A percentile compares a stretch with the other conserved stretches of the same genome.
Conservation (phyloP, 2,329 filamentous ascomycete genomes). For the Phyllosticta paracitricarpa region DNA sequence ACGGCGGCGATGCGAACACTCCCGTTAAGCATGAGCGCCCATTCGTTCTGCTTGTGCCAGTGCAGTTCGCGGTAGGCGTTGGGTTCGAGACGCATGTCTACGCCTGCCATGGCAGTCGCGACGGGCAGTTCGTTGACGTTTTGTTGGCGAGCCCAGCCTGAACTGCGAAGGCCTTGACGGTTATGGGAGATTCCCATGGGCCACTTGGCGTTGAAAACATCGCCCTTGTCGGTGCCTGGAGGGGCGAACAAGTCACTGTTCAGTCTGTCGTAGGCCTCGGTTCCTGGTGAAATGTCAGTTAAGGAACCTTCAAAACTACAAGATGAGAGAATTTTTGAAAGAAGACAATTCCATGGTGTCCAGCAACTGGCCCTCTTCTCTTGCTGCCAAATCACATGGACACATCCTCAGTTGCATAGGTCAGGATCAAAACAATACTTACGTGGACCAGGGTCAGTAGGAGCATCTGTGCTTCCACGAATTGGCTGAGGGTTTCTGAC, state of each 20-base stretch:
- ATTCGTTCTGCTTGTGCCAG: conserved; percentile 48
- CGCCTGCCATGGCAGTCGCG: conserved; percentile 33
- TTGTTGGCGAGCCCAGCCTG: conserved; percentile 34
- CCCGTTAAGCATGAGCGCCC: conserved; percentile 46
- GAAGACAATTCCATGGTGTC: too few relatives aligned
- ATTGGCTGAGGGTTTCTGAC: conserved; percentile 34
- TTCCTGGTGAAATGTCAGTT: conserved; percentile 14
- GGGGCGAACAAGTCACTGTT: conserved; percentile 32
- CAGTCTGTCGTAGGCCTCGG: conserved; percentile 26
- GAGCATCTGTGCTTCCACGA: conserved; percentile 24
- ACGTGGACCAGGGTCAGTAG: conserved; percentile 31
- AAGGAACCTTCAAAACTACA: background rate
- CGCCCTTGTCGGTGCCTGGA: conserved; percentile 30
- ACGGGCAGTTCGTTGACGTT: conserved; percentile 29
- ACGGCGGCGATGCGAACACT: conserved; percentile 42
- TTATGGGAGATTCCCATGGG: conserved; percentile 33
- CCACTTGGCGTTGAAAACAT: conserved; percentile 32
- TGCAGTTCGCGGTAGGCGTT: conserved; percentile 54
- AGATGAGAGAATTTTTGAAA: background rate
- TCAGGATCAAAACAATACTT: conserved; percentile 1
- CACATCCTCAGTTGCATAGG: background rate
- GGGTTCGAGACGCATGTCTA: conserved; percentile 32
- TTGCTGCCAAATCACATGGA: too few relatives aligned
- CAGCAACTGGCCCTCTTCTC: background rate
- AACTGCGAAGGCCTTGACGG: conserved; percentile 28